Conservation (phyloP, 306 rosid species). For the Ziziphus jujuba region DNA sequence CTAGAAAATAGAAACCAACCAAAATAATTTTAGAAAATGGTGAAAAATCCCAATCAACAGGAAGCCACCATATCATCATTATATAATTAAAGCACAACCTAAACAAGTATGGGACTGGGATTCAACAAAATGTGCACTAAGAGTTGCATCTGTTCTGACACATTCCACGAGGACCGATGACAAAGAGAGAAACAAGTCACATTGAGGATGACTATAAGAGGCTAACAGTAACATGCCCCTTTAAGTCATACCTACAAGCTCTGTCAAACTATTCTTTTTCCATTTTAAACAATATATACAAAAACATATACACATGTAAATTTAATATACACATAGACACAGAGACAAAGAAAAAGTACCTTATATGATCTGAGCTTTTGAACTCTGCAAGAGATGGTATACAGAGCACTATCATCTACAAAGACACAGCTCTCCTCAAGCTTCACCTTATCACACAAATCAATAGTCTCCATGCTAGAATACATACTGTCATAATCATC, state of each 20-base stretch:
- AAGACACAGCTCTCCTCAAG: conserved; percentile 47
- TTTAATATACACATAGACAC: neutral
- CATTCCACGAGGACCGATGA: too few species aligned
- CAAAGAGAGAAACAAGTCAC: too few species aligned
- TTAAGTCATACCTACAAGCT: too few species aligned
- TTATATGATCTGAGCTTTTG: conserved; percentile 74
- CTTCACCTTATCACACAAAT: conserved; percentile 50
- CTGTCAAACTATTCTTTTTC: neutral
- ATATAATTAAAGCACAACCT: neutral
- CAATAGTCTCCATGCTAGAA: conserved; percentile 51
- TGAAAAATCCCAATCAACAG: neutral
- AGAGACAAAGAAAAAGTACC: conserved; percentile 44
- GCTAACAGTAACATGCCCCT: too few species aligned
- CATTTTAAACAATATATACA: neutral
- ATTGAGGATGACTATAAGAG: too few species aligned
- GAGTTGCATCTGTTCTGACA: too few species aligned
- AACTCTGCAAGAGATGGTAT: conserved; percentile 52
- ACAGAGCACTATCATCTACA: conserved; percentile 51
- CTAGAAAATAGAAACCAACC: too few species aligned
- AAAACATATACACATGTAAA: neutral
- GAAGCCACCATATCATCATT: neutral
- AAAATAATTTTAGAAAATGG: too few species aligned
- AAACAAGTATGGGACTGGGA: too few species aligned
- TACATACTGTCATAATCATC: conserved; percentile 36
- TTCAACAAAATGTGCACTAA: too few species aligned